These are phyloP conservation scores for Sungouiozyma intestinalis DNA, from an alignment of 805 yeast genomes.

Conservation along the genomic window DNA sequence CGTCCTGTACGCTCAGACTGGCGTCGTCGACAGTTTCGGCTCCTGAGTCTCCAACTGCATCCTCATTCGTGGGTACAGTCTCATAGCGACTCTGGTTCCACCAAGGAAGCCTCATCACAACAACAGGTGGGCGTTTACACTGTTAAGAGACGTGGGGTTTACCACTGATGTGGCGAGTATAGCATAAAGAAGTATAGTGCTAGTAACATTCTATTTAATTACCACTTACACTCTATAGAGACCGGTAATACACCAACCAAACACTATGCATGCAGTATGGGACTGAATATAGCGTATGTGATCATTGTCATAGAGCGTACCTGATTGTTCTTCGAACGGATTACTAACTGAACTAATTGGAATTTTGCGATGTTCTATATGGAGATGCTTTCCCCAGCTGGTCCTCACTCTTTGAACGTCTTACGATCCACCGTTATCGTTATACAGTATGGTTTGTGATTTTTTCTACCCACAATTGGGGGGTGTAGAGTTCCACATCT, in stretches of 20 bases:
- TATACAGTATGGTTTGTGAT: slow-evolving; percentile 79
- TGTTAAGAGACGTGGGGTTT: no score
- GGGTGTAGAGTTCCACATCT: slow-evolving; percentile 92
- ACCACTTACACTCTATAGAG: no score
- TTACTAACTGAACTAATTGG: no score
- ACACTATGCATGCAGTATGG: neutral
- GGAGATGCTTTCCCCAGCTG: no score
- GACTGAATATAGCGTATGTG: slow-evolving; percentile 5
- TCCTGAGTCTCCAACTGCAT: neutral
- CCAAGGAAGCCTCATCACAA: neutral
- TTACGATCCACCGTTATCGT: neutral
- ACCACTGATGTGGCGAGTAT: no score
- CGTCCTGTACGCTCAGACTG: no score
- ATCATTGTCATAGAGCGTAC: no score
- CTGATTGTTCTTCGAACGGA: no score
- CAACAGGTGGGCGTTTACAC: neutral
- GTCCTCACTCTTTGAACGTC: no score
- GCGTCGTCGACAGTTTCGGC: neutral
- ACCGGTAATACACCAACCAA: no score
- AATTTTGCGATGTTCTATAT: neutral
- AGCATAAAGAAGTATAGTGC: no score
- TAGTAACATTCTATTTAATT: no score
- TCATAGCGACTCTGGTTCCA: neutral
- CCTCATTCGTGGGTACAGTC: neutral
- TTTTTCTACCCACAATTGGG: slow-evolving; percentile 98